phyloP scores from a whole-genome alignment of 192 early-diverging fungal genomes.

The Thoreauomyces humboldtii region DNA sequence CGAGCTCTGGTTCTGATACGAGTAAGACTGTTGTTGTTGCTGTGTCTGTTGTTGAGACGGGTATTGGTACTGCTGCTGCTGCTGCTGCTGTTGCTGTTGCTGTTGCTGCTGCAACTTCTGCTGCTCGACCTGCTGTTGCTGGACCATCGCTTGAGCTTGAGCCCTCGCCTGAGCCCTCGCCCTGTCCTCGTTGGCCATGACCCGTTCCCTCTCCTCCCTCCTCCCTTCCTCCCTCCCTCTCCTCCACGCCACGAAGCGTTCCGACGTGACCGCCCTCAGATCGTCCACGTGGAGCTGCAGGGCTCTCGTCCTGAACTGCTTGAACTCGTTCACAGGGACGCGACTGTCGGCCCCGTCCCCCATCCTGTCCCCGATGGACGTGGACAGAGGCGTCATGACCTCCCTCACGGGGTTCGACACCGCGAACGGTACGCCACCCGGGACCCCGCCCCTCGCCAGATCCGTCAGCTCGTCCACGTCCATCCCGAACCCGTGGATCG shows the following conservation, averaged over 20 bases:
- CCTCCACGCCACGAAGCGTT: conserved; percentile 54
- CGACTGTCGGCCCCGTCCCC: not conserved
- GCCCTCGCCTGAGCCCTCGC: not conserved
- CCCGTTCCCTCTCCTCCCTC: conserved; percentile 8
- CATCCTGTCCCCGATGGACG: not conserved
- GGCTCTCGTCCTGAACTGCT: conserved; percentile 40
- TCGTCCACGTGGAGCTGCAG: conserved; percentile 51
- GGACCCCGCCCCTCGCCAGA: conserved; percentile 41
- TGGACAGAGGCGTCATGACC: too few species aligned
- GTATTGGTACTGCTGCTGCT: not conserved
- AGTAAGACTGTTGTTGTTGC: conserved; percentile 9
- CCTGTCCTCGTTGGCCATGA: conserved; percentile 4
- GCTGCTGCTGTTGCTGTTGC: not conserved
- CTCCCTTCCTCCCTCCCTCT: not conserved
- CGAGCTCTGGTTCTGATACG: not conserved
- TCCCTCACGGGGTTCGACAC: conserved; percentile 40
- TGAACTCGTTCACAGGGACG: conserved; percentile 43
- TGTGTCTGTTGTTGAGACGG: conserved; percentile 2
- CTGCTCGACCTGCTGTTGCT: not conserved
- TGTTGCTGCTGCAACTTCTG: conserved; percentile 1
- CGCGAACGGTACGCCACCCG: conserved; percentile 54
- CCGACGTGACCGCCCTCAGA: conserved; percentile 49
- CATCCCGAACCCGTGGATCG: conserved; percentile 57
- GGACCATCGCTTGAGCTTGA: conserved; percentile 11
- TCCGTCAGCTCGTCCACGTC: conserved; percentile 44